Percentiles rank a stretch among this genome's conserved stretches.
Conservation (phyloP, 1,284 basidiomycete genomes). For the Salmacisia buchloeana region DNA sequence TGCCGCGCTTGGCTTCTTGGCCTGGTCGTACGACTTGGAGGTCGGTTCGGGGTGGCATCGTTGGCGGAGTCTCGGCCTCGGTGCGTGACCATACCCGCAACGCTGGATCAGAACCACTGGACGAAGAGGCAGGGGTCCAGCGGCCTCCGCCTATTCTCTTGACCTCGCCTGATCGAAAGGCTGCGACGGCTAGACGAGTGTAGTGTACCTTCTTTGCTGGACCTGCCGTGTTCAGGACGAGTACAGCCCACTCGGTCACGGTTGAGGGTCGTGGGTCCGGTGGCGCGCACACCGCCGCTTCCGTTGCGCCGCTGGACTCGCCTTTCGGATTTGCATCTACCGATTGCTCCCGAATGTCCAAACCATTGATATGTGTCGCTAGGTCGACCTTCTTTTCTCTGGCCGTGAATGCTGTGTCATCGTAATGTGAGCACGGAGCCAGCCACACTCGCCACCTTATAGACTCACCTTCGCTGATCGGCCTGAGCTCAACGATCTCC, state of each 20-base stretch:
- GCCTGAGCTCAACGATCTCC: slow-evolving; percentile 68
- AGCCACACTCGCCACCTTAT: background rate
- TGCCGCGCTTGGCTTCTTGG: slow-evolving; percentile 60
- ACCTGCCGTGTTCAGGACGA: slow-evolving; percentile 67
- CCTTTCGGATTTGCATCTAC: slow-evolving; percentile 56
- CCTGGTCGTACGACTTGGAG: slow-evolving; percentile 62
- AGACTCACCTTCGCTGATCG: slow-evolving; percentile 65
- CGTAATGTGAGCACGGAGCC: background rate
- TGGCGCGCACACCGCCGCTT: slow-evolving; percentile 9
- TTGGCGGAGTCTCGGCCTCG: slow-evolving; percentile 56
- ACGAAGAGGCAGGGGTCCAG: slow-evolving; percentile 21
- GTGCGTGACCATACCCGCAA: slow-evolving; percentile 25
- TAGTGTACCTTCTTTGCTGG: slow-evolving; percentile 68
- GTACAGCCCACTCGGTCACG: slow-evolving; percentile 68
- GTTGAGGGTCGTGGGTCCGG: slow-evolving; percentile 52
- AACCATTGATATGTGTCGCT: slow-evolving; percentile 22
- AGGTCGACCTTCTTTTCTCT: background rate
- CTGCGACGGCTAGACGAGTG: slow-evolving; percentile 64
- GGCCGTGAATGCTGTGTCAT: background rate
- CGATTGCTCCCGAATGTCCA: slow-evolving; percentile 41
- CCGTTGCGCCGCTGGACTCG: background rate
- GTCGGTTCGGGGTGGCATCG: slow-evolving; percentile 61
- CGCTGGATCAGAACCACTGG: too few species aligned
- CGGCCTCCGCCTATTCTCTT: slow-evolving; percentile 59
- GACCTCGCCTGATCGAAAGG: slow-evolving; percentile 66